Base-by-base conservation (phyloP, 2,329 filamentous ascomycete genomes). In the Teratosphaeriaceae sp. region DNA sequence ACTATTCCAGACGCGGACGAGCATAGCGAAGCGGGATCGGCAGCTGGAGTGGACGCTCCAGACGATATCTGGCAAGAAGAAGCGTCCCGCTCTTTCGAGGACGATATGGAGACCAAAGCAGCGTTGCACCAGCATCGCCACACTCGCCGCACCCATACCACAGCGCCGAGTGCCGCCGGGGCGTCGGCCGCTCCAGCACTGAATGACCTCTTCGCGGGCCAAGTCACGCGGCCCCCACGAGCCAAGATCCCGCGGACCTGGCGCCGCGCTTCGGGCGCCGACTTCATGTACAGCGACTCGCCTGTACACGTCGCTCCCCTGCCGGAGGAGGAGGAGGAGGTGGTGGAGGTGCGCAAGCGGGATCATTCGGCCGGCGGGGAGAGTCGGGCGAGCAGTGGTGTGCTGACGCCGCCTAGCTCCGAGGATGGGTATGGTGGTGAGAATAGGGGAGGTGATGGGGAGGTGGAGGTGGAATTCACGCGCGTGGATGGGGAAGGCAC, bases 51-150 rank as follows among this genome's bases (percentile, higher is more conserved):
- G 11, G 42, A 46, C 11, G 47, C 45, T n/a, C n/a, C n/a, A 2
- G 59, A 57, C 15, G 70, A 73, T 42, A 63, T 73, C 18, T 73
- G 70, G 70, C 62, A 69, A 53, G 69, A 70, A 44, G 69, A 72
- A 49, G 70, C 68, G 13, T 70, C 68, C 31, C 62, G 67, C 7
- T 53, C 52, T 4, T 44, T 51, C 1, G 54, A 59, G n/a, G 53
- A 56, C 15, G 48, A 47, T 3, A 31, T 12, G 15, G 31, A 34
- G 18, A 12, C 20, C 6, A 5, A 8, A 9, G 31, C 20, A 9
- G 31, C 4, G 15, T 11, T 6, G n/a, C 5, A 18, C 12, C n/a
- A n/a, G n/a, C n/a, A n/a, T n/a, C n/a, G n/a, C n/a, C n/a, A n/a
- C n/a, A n/a, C n/a, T n/a, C n/a, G n/a, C n/a, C n/a, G n/a, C n/a